Conservation (phyloP, 352 stramenopile species). For the Phytophthora pistaciae region DNA sequence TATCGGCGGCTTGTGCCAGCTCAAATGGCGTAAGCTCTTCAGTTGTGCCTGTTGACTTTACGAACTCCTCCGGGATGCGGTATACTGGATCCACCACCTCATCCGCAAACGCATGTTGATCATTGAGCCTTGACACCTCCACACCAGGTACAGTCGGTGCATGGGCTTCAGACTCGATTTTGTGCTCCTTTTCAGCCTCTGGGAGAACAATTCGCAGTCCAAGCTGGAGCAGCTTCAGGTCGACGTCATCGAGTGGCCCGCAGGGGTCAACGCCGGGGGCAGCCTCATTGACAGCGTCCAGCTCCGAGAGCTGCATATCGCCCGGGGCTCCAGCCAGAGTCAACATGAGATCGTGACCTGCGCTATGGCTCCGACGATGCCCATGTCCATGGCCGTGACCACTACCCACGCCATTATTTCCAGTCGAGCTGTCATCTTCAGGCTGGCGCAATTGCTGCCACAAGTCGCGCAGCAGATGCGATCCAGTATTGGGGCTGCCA, state of each 20-base stretch:
- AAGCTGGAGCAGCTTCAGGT: constrained; percentile 65
- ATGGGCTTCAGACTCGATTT: constrained; percentile 13
- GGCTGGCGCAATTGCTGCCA: constrained; percentile 82
- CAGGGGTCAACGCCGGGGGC: constrained; percentile 19
- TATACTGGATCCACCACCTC: constrained; percentile 60
- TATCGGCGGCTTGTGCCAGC: constrained; percentile 47
- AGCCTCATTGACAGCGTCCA: constrained; percentile 40
- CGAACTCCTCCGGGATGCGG: constrained; percentile 28
- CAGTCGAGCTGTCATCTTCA: constrained; percentile 55
- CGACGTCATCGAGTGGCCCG: constrained; percentile 62
- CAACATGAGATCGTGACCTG: constrained; percentile 38
- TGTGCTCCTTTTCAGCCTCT: constrained; percentile 5
- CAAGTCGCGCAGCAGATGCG: constrained; percentile 78
- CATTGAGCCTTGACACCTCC: constrained; percentile 5
- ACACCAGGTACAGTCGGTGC: not conserved
- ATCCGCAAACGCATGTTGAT: constrained; percentile 36
- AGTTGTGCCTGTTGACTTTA: not conserved
- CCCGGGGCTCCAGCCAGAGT: constrained; percentile 20
- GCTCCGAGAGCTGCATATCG: constrained; percentile 48
- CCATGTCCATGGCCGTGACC: constrained; percentile 20
- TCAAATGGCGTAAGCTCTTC: constrained; percentile 43
- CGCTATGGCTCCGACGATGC: constrained; percentile 34
- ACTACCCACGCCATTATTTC: constrained; percentile 22
- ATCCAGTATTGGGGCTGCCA: constrained; percentile 47
- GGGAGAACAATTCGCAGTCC: constrained; percentile 57